Evolutionary conservation across 2,329 filamentous ascomycete species (phyloP), one percentile per base, ranked within the genome.

Genomic region (Dryadomyces quercus-mongolicae): DNA sequence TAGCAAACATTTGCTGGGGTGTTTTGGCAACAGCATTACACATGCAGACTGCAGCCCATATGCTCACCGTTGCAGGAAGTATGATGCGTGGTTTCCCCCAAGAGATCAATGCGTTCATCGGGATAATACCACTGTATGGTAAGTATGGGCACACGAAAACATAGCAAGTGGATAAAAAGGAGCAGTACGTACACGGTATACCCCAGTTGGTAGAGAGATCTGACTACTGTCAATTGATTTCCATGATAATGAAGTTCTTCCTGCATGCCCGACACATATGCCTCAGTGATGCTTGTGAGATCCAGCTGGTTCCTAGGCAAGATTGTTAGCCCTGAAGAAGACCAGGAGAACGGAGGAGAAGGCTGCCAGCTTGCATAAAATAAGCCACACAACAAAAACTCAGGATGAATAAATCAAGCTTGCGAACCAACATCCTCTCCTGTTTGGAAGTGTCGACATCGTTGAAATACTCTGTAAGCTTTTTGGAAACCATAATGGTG

Each of bases 21-120:
- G 68, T 71, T 8, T 76, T 71, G 0, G 68, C 72, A 2, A 74
- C 71, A 1, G 77, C 79, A 1, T 78, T 82, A 40, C 73, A 68
- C 77, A 85, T 82, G 2, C 82, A 86, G 25, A 86, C 66, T 0
- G 72, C 69, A 2, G 77, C 81, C 84, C 83, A 86, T 55, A 79
- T 62, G 20, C 83, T 55, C 75, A 84, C 82, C 74, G 82, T 83
- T 31, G 70, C 61, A 0, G 81, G 82, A 61, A 83, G 83, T 70
- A 79, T 85, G 57, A 78, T 70, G n/a, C 81, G 73, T 2, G 82
- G 82, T 51, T 74, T 74, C 56, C 86, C 63, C 59, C 83, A 81
- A 63, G 84, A 78, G 2, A 86, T 70, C 2, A 79, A 79, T 9
- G 84, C 64, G 60, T 82, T 83, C 52, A 74, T 77, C 0, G 80